Base-by-base conservation (phyloP, 1,284 basidiomycete genomes). In the Malassezia vespertilionis region DNA sequence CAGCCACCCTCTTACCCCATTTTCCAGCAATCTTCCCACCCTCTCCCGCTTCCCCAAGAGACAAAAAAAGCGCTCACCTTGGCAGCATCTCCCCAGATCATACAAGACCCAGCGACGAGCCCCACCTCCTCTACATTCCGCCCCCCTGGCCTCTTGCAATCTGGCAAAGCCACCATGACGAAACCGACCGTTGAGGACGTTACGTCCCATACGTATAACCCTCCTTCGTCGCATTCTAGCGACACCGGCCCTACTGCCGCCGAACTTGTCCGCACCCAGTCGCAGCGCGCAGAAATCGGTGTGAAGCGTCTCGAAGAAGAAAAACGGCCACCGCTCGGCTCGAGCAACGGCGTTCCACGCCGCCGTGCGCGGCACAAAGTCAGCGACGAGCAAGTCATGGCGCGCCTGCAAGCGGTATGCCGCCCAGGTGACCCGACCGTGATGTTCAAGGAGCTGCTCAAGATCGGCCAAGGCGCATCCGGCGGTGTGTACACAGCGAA, bases 401-500 rank as follows among this genome's bases (percentile, higher is more conserved):
- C 82, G 61, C 81, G 88, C 34, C 73, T 97, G 63, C 83, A 87
- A 70, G 82, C 83, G 59, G 96, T 97, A 63, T 99, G 93, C 71
- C 91, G 90, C 1, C 87, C 93, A 66, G 90, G 89, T 5, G 93
- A 99, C 72, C 93, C 93, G 32, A 95, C 89, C 41, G 81, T 81
- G 72, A 75, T 96, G 31, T 97, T 97, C 72, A 77, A 88, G 45
- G 90, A 80, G 69, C 76, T 97, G 39, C 80, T 86, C 71, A 96
- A 97, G 79, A 95, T 97, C 67, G 91, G 91, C 34, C 91, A 96
- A 71, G 91, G 90, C 56, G 90, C 93, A 3, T 93, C 88, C 14
- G 93, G 93, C 38, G 91, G 90, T 52, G 91, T 99, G 1, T 99
- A 93, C 73, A 95, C 91, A 5, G 90, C 91, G 12, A 93, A 95